These are phyloP conservation scores for Trebouxia sp. DNA, from an alignment of 139 green algal genomes.

Conservation along the genomic window DNA sequence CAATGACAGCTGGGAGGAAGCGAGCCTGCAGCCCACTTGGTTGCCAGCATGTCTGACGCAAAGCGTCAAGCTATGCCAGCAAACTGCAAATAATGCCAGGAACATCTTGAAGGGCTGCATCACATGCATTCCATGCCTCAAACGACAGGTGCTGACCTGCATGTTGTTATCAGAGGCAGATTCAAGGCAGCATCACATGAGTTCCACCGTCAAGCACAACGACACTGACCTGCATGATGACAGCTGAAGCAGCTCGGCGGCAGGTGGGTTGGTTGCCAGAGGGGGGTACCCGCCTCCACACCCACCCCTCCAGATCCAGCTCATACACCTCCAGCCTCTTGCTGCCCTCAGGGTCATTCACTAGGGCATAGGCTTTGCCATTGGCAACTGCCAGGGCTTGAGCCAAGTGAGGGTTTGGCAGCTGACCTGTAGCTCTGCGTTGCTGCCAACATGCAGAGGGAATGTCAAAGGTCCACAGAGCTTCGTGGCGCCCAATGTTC, in stretches of 20 bases:
- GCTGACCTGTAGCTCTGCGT: background rate
- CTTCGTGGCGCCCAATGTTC: slow-evolving; percentile 11
- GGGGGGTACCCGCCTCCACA: background rate
- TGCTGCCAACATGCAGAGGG: background rate
- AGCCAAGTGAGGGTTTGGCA: slow-evolving; percentile 12
- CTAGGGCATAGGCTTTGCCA: background rate
- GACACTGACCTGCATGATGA: background rate
- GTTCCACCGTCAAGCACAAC: too few relatives aligned
- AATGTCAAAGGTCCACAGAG: slow-evolving; percentile 21
- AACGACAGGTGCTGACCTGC: too few relatives aligned
- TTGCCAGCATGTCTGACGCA: background rate
- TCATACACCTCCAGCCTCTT: slow-evolving; percentile 19
- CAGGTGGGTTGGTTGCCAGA: background rate
- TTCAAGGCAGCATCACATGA: too few relatives aligned
- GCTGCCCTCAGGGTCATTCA: slow-evolving; percentile 1
- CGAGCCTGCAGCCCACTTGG: too few relatives aligned
- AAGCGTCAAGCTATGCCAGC: background rate
- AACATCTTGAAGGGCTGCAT: too few relatives aligned
- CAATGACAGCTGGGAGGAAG: too few relatives aligned
- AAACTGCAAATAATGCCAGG: too few relatives aligned
- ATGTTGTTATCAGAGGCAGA: too few relatives aligned
- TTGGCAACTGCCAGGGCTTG: background rate
- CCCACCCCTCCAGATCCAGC: background rate
- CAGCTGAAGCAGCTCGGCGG: slow-evolving; percentile 17
- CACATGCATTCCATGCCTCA: too few relatives aligned